Evolutionary conservation across 2,329 filamentous ascomycete genomes (phyloP).

Genomic region (Trichophyton mentagrophytes): DNA sequence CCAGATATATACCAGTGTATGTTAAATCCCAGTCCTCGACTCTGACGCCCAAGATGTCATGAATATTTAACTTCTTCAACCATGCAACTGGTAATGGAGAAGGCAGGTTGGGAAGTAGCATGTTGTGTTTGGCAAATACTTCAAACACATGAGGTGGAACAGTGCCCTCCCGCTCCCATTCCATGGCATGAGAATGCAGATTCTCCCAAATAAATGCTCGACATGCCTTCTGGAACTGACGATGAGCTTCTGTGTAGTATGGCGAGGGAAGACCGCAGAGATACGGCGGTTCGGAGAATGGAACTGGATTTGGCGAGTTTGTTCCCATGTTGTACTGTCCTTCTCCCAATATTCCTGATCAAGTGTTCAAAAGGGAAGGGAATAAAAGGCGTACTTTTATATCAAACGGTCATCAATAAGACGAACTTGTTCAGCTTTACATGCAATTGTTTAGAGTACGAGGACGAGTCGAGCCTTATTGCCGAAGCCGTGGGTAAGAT

Average conservation of each 20-base stretch:
- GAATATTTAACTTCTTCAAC: slow-evolving; percentile 53
- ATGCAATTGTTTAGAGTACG: neutral
- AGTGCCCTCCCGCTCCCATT: slow-evolving; percentile 56
- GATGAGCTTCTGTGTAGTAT: slow-evolving; percentile 56
- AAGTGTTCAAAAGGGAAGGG: neutral
- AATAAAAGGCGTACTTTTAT: neutral
- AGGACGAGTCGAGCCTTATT: neutral
- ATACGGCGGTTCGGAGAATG: slow-evolving; percentile 63
- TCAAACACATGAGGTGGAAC: slow-evolving; percentile 52
- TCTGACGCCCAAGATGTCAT: slow-evolving; percentile 52
- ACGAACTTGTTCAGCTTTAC: no score
- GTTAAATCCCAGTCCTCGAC: slow-evolving; percentile 64
- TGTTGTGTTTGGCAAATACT: slow-evolving; percentile 52
- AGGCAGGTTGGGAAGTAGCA: slow-evolving; percentile 58
- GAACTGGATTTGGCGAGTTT: slow-evolving; percentile 35
- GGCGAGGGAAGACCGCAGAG: slow-evolving; percentile 57
- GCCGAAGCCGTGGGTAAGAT: neutral
- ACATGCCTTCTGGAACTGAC: slow-evolving; percentile 54
- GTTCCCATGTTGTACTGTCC: slow-evolving; percentile 15
- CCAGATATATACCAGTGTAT: slow-evolving; percentile 56
- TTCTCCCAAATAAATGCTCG: slow-evolving; percentile 54
- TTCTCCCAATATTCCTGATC: neutral
- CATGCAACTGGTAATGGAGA: slow-evolving; percentile 56
- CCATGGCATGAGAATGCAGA: slow-evolving; percentile 48
- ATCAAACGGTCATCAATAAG: no score